Evolutionary conservation across 2,329 filamentous ascomycete species (phyloP), one percentile per base, ranked within the genome.

Genomic region (Calonectria fujianensis): DNA sequence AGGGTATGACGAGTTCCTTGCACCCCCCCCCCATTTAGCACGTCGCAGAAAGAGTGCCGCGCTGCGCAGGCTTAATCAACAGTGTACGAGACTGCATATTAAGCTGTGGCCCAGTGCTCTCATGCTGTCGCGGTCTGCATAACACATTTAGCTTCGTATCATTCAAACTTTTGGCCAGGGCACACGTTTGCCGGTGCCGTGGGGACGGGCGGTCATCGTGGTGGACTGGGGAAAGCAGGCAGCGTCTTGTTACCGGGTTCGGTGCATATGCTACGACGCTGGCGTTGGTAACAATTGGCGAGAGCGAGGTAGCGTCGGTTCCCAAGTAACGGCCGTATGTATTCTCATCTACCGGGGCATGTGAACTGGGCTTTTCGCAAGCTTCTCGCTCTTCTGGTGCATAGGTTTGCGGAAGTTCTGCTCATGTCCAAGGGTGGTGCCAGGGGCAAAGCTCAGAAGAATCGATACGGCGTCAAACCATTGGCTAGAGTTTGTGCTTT

Each of bases 1-100:
- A 78, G 78, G 78, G 77, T 80, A 73, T 79, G 77, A 77, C 77
- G 77, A 74, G 77, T 77, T 72, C 75, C 76, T 73, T 77, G 69
- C 54, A n/a, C 69, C 59, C 73, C 52, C 73, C 52, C 24, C 73
- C 50, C 50, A 45, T 72, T 39, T 61, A 41, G 54, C 67, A 65
- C 51, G 74, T 76, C 75, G 61, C 63, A 78, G 76, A 75, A 31
- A 76, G 72, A 76, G 78, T 78, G 66, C 57, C 50, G 27, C 57
- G 35, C 59, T 48, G 51, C 14, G 41, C 37, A 72, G 63, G 24
- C 57, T 41, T 63, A 63, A 63, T 51, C 16, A 41, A 61, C 39
- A 48, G 24, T 59, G 63, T 27, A 72, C 57, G 37, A 27, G 54
- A 24, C 61, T 65, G 41, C 27, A 65, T 41, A 50, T 31, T 50